Conservation (phyloP, 208 protist genomes). For the Angomonas ambiguus region DNA sequence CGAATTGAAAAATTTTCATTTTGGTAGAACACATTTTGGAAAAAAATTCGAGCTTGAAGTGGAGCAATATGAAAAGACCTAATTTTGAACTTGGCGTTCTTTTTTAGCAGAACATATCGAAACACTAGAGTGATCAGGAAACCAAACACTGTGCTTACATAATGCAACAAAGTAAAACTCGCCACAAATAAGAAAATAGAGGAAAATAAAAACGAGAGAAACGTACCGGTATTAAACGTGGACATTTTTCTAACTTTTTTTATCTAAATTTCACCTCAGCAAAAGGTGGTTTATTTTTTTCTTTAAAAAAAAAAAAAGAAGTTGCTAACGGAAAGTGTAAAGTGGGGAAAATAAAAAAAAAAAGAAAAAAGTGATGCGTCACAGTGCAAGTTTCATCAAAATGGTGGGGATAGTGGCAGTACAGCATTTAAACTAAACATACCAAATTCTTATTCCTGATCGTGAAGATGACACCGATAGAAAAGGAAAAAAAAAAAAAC, state of each 20-base stretch:
- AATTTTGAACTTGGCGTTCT: constrained; percentile 44
- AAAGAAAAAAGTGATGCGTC: background rate
- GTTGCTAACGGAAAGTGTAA: background rate
- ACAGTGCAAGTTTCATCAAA: background rate
- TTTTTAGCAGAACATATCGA: constrained; percentile 58
- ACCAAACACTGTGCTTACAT: constrained; percentile 41
- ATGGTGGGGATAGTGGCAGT: background rate
- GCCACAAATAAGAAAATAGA: constrained; percentile 61
- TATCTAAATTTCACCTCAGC: too few relatives aligned
- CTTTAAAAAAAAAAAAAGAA: background rate
- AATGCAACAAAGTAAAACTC: constrained; percentile 62
- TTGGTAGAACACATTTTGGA: constrained; percentile 67
- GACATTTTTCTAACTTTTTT: constrained; percentile 7
- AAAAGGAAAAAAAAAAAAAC: background rate
- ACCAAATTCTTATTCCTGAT: too few relatives aligned
- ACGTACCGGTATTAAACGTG: constrained; percentile 36
- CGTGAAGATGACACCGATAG: too few relatives aligned
- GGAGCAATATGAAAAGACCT: constrained; percentile 54
- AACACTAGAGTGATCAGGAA: constrained; percentile 42
- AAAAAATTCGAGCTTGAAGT: constrained; percentile 65
- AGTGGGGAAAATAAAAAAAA: constrained; percentile 6
- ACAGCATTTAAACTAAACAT: too few relatives aligned
- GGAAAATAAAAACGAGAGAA: constrained; percentile 70
- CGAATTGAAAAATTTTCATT: constrained; percentile 80
- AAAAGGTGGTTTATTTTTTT: background rate